Evolutionary conservation across 2,329 filamentous ascomycete species (phyloP), one percentile per base, ranked within the genome.

Genomic region (Arthroderma uncinatum): DNA sequence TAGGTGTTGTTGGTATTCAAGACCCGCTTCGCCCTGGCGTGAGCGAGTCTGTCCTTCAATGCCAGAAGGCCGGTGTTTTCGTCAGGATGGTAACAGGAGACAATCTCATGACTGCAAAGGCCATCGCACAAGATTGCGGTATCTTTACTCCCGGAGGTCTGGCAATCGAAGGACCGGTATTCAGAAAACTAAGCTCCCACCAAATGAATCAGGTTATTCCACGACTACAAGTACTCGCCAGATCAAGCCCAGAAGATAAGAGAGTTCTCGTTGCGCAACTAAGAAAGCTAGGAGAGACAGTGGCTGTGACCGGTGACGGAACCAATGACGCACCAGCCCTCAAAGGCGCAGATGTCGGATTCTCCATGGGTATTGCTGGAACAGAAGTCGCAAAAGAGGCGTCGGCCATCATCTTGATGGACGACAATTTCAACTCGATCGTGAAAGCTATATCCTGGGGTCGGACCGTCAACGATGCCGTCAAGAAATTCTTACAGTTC

Each of bases 1-100:
- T 89, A 61, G 82, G 83, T 16, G 75, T 89, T 47, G 83, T 87
- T 53, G 86, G 85, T 64, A 89, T 89, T 65, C 84, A 88, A 66
- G 86, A 89, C 67, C 86, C 86, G 36, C 79, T 89, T 10, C 77
- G 86, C 56, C 77, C 80, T 2, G 84, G 84, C 61, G 86, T 89
- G 14, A 76, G 81, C 7, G 78, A 83, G 42, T 85, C 86, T 52
- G 85, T 89, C 56, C 74, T 76, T 57, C 81, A 81, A 65, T 87
- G 85, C 60, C 80, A 84, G 62, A 77, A 77, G 25, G 86, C 86
- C 14, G 85, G 85, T 57, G 85, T 89, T 14, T 78, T 82, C 56
- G 84, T 87, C 52, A 83, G 85, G 63, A 87, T 87, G 84, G 84
- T 87, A 50, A 87, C 84, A n/a, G 65, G 82, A 62, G 84, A 88